phyloP scores from a whole-genome alignment of 768 basidiomycete species.

The Hygrophorus pudorinus region DNA sequence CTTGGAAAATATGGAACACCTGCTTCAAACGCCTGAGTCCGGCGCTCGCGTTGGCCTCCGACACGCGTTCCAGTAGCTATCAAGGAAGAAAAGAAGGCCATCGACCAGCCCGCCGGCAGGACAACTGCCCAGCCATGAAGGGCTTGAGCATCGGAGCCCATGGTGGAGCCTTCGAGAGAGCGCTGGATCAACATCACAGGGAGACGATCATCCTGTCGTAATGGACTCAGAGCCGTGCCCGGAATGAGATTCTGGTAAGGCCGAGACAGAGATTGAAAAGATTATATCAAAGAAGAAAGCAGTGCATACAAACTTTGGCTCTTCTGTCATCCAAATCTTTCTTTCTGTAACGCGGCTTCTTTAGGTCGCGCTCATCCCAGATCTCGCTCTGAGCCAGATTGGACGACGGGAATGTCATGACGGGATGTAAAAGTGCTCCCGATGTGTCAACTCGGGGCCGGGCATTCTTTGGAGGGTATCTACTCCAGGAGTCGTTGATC shows the following conservation, averaged over 20 bases:
- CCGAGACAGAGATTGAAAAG: conserved; percentile 1
- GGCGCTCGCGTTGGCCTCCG: conserved; percentile 76
- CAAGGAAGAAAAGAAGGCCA: conserved; percentile 82
- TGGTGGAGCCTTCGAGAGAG: conserved; percentile 37
- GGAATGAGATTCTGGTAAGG: conserved; percentile 58
- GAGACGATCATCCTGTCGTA: conserved; percentile 71
- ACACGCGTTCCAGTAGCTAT: conserved; percentile 76
- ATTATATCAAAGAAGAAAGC: not conserved
- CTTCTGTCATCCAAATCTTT: conserved; percentile 81
- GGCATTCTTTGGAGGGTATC: conserved; percentile 79
- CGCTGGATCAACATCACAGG: conserved; percentile 80
- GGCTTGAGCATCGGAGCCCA: conserved; percentile 24
- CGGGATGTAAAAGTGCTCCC: conserved; percentile 15
- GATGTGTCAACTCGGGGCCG: conserved; percentile 26
- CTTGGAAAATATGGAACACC: conserved; percentile 69
- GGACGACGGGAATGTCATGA: conserved; percentile 42
- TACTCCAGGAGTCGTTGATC: conserved; percentile 17
- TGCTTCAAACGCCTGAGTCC: conserved; percentile 76
- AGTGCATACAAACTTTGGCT: conserved; percentile 41
- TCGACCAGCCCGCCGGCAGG: conserved; percentile 82
- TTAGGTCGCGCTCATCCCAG: conserved; percentile 57
- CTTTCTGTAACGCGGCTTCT: conserved; percentile 64
- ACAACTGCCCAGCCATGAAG: conserved; percentile 86
- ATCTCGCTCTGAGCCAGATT: conserved; percentile 56
- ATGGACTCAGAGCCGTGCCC: conserved; percentile 57